Evolutionary conservation across 441 rosid genomes (phyloP).

Genomic region (Capsella rubella): DNA sequence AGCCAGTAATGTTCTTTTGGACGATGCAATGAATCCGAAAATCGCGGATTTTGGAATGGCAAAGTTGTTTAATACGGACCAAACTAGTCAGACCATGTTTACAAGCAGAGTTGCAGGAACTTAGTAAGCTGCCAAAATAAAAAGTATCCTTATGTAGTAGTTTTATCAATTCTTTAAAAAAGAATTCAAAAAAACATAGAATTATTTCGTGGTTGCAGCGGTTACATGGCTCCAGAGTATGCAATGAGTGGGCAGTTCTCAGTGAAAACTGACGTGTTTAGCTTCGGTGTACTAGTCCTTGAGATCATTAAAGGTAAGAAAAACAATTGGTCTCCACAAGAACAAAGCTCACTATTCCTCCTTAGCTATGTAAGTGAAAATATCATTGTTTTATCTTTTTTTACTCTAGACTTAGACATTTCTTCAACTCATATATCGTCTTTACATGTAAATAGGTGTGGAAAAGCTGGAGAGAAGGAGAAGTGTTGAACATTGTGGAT

Average conservation of each 20-base stretch:
- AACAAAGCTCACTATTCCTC: background rate
- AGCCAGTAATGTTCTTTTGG: background rate
- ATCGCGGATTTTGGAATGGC: background rate
- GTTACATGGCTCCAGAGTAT: background rate
- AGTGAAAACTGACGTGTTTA: background rate
- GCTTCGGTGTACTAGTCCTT: background rate
- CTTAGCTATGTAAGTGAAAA: background rate
- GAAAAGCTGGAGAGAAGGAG: slow-evolving; percentile 40
- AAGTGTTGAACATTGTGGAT: slow-evolving; percentile 34
- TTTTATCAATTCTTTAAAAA: background rate
- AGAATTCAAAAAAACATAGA: background rate
- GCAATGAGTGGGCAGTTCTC: background rate
- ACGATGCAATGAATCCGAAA: background rate
- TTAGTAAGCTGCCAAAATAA: background rate
- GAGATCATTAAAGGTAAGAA: background rate
- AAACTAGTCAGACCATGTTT: background rate
- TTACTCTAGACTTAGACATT: background rate
- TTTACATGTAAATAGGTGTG: slow-evolving; percentile 28
- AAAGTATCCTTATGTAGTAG: background rate
- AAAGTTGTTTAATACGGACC: background rate
- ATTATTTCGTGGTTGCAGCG: background rate
- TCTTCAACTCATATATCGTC: background rate
- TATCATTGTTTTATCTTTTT: background rate
- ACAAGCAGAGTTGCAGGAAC: background rate
- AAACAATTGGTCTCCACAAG: background rate